These are phyloP conservation scores for Diaporthe aspalathi DNA, from an alignment of 2,329 filamentous ascomycete genomes.

Conservation along the genomic window DNA sequence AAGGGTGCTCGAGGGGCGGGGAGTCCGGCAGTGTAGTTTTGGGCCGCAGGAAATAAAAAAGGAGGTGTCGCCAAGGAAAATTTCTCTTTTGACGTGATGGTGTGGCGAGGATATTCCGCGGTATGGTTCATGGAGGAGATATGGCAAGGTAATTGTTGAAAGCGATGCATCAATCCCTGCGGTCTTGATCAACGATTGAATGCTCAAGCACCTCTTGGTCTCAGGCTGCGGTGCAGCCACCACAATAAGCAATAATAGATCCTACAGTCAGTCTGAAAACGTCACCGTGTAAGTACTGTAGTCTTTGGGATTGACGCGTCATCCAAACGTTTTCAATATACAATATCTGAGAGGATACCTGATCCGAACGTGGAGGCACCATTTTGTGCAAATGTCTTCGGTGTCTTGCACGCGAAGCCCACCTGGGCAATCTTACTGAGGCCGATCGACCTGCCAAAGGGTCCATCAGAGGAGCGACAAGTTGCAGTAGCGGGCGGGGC, in stretches of 20 bases:
- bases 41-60: constrained; percentile 2
- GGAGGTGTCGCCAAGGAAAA: background rate
- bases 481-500: constrained; percentile 18
- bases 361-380: background rate
- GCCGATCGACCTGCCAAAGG: constrained; percentile 3
- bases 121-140: background rate
- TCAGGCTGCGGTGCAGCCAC: background rate
- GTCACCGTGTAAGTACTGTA: too few species aligned
- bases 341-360: too few species aligned
- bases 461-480: background rate
- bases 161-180: background rate
- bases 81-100: background rate
- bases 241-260: background rate
- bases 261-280: too few species aligned
- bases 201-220: background rate
- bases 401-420: background rate
- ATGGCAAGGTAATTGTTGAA: background rate
- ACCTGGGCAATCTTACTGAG: constrained; percentile 1
- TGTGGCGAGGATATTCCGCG: background rate
- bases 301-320: background rate
- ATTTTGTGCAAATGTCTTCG: too few species aligned
- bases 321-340: too few species aligned
- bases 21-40: constrained; percentile 1
- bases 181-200: background rate
- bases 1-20: constrained; percentile 15